Evolutionary conservation across 2,329 filamentous ascomycete species (phyloP).

Genomic region (Beauveria sp.): DNA sequence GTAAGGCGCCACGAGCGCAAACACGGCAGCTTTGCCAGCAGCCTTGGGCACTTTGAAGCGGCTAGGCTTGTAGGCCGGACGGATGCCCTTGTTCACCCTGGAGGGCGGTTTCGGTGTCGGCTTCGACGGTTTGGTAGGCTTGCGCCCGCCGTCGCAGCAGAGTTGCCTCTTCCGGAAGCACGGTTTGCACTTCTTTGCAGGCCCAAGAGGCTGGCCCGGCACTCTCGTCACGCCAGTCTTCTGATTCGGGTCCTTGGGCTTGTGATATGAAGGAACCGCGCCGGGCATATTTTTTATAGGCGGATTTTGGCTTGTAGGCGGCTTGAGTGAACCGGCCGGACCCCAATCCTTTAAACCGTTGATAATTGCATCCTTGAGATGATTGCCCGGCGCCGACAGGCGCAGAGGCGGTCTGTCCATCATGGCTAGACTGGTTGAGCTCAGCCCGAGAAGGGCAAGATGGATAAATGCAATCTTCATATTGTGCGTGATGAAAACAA

Average conservation of each 20-base stretch:
- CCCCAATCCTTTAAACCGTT: neutral
- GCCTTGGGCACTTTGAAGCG: neutral
- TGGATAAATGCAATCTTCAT: neutral
- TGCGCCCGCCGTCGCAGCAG: neutral
- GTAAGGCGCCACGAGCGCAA: neutral
- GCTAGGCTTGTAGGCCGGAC: neutral
- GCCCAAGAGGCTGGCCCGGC: neutral
- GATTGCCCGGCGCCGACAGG: neutral
- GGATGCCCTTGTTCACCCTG: neutral
- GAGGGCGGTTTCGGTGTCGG: neutral
- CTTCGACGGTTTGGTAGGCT: neutral
- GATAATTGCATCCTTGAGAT: neutral
- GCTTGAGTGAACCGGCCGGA: neutral
- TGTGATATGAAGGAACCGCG: neutral
- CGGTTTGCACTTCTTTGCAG: neutral
- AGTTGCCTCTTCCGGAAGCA: neutral
- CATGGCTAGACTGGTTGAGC: neutral
- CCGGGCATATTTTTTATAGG: neutral
- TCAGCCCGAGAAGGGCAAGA: neutral
- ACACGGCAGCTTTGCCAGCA: neutral
- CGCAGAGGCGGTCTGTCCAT: neutral
- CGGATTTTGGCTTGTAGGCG: neutral
- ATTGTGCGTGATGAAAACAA: neutral
- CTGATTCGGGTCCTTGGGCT: neutral
- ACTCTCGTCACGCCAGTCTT: neutral